phyloP scores from a whole-genome alignment of 148 eudicot species.

The Fagopyrum tataricum region DNA sequence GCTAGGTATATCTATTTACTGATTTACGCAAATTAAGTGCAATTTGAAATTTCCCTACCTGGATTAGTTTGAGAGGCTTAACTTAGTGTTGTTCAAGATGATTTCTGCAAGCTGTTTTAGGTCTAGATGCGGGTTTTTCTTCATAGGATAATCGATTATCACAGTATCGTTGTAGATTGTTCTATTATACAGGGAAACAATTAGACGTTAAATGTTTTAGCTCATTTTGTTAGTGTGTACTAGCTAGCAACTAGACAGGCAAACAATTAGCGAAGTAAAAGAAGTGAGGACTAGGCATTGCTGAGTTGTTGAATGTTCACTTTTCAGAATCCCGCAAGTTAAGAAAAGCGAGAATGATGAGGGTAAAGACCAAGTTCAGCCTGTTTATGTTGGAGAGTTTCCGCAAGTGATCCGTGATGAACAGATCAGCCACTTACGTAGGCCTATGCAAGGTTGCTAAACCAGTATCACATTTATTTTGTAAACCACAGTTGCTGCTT shows the following conservation, averaged over 20 bases:
- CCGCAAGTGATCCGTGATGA: constrained; percentile 85
- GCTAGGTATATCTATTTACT: constrained; percentile 42
- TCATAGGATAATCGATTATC: neutral
- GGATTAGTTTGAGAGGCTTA: neutral
- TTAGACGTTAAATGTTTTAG: neutral
- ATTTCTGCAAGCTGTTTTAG: neutral
- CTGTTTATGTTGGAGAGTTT: constrained; percentile 84
- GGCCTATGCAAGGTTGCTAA: constrained; percentile 48
- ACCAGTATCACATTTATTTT: neutral
- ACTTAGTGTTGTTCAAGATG: neutral
- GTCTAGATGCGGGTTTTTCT: neutral
- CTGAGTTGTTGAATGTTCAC: neutral
- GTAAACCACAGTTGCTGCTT: neutral
- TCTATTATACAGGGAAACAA: neutral
- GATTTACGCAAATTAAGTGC: neutral
- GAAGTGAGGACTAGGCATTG: neutral
- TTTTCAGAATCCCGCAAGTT: constrained; percentile 52
- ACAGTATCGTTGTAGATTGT: neutral
- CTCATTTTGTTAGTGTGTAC: neutral
- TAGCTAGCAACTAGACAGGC: neutral
- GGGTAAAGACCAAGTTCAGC: constrained; percentile 44
- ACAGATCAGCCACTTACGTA: constrained; percentile 41
- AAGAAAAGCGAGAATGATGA: constrained; percentile 53
- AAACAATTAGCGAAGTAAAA: neutral
- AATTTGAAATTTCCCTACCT: neutral